phyloP scores from a whole-genome alignment of 176 grass and related monocot species.

The Echinochloa phyllopogon region DNA sequence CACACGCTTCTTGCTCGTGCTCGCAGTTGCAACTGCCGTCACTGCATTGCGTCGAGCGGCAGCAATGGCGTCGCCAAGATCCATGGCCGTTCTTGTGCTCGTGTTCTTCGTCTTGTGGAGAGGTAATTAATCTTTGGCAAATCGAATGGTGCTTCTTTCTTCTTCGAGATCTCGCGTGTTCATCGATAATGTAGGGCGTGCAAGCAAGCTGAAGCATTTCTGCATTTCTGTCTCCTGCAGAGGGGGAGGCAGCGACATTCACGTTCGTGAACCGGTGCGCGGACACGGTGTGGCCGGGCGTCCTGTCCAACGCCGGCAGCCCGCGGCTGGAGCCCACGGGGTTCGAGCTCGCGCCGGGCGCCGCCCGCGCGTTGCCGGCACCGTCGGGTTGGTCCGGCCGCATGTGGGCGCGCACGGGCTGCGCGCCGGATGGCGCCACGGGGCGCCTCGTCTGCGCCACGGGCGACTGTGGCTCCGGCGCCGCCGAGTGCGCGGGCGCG shows the following conservation, averaged over 20 bases:
- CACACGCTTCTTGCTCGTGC: slow-evolving; percentile 23
- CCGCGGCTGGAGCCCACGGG: slow-evolving; percentile 67
- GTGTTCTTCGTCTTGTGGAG: slow-evolving; percentile 20
- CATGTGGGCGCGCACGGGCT: slow-evolving; percentile 83
- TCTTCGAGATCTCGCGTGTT: background rate
- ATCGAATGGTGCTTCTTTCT: background rate
- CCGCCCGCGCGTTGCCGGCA: slow-evolving; percentile 50
- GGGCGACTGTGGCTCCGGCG: slow-evolving; percentile 81
- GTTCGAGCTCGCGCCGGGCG: slow-evolving; percentile 69
- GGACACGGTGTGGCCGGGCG: slow-evolving; percentile 71
- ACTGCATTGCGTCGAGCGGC: background rate
- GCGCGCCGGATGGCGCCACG: slow-evolving; percentile 44
- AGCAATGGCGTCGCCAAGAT: slow-evolving; percentile 46
- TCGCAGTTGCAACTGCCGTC: background rate
- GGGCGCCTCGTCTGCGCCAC: slow-evolving; percentile 66
- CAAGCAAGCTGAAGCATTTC: background rate
- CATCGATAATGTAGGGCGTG: background rate
- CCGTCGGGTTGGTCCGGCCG: slow-evolving; percentile 87
- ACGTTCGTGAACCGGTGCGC: slow-evolving; percentile 83
- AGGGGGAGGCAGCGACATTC: slow-evolving; percentile 61
- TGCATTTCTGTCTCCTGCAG: slow-evolving; percentile 29
- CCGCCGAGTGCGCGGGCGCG: slow-evolving; percentile 70
- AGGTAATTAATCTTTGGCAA: slow-evolving; percentile 12
- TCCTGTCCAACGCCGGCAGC: slow-evolving; percentile 76
- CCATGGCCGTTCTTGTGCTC: slow-evolving; percentile 17